phyloP scores from a whole-genome alignment of 139 green algal genomes.

The Edaphochlamys debaryana region DNA sequence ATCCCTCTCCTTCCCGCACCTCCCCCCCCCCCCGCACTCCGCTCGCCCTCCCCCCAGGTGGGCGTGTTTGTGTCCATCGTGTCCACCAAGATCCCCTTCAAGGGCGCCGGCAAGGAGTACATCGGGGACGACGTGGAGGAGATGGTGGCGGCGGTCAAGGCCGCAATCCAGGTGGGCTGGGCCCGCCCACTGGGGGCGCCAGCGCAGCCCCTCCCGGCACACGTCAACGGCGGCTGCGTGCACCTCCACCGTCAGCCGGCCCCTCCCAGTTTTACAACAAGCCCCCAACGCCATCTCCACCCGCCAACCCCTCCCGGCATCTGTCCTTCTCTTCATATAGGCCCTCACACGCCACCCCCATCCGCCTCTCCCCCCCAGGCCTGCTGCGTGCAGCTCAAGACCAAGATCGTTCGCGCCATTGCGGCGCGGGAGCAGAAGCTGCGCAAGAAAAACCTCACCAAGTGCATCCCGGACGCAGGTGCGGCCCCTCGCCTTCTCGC shows the following conservation, averaged over 20 bases:
- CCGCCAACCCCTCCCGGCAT: too few species aligned
- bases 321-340: too few species aligned
- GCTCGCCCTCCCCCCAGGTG: slow-evolving; percentile 69
- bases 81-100: slow-evolving; percentile 99
- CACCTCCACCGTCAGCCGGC: too few species aligned
- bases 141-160: slow-evolving; percentile 89
- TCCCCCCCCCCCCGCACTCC: too few species aligned
- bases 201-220: too few species aligned
- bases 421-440: slow-evolving; percentile 85
- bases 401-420: slow-evolving; percentile 84
- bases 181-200: too few species aligned
- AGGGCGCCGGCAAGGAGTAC: slow-evolving; percentile 98
- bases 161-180: slow-evolving; percentile 75
- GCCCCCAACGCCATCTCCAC: too few species aligned
- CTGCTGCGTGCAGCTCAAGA: slow-evolving; percentile 82
- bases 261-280: too few species aligned
- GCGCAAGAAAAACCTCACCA: slow-evolving; percentile 89
- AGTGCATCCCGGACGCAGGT: slow-evolving; percentile 96
- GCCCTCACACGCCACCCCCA: too few species aligned
- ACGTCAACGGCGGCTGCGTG: too few species aligned
- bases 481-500: too few species aligned
- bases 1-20: too few species aligned
- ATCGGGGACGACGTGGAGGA: slow-evolving; percentile 95
- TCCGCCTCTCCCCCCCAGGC: slow-evolving; percentile 31
- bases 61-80: slow-evolving; percentile 98